Conservation (phyloP, 768 basidiomycete species). For the Amanita brunnescens region DNA sequence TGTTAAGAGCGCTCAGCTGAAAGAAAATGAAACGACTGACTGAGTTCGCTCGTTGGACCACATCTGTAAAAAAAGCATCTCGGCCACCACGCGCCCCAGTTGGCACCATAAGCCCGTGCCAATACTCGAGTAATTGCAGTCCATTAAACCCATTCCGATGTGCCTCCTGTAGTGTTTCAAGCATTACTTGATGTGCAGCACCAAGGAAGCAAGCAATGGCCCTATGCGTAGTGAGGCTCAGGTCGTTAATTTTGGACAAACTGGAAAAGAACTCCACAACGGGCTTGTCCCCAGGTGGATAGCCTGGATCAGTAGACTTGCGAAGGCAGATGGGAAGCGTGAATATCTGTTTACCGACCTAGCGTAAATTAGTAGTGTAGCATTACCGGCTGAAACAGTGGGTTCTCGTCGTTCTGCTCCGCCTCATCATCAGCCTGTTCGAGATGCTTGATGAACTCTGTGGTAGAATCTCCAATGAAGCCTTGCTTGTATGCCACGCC, state of each 20-base stretch:
- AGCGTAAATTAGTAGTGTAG: constrained; percentile 4
- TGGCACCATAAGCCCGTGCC: neutral
- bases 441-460: neutral
- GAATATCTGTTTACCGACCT: constrained; percentile 11
- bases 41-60: neutral
- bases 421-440: constrained; percentile 4
- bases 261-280: constrained; percentile 9
- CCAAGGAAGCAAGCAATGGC: constrained; percentile 10
- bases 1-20: neutral
- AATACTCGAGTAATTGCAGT: neutral
- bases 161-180: constrained; percentile 1
- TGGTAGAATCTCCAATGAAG: neutral
- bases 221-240: constrained; percentile 3
- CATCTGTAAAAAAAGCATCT: neutral
- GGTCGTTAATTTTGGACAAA: constrained; percentile 1
- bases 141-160: constrained; percentile 3
- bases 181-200: constrained; percentile 11
- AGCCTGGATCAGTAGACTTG: constrained; percentile 4
- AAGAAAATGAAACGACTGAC: neutral
- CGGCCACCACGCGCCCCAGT: neutral
- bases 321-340: constrained; percentile 15
- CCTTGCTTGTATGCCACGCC: neutral
- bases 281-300: constrained; percentile 7
- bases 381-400: constrained; percentile 2
- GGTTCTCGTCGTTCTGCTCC: constrained; percentile 10